Base-by-base conservation (phyloP, 805 yeast species). In the Myxozyma vanderwaltii region DNA sequence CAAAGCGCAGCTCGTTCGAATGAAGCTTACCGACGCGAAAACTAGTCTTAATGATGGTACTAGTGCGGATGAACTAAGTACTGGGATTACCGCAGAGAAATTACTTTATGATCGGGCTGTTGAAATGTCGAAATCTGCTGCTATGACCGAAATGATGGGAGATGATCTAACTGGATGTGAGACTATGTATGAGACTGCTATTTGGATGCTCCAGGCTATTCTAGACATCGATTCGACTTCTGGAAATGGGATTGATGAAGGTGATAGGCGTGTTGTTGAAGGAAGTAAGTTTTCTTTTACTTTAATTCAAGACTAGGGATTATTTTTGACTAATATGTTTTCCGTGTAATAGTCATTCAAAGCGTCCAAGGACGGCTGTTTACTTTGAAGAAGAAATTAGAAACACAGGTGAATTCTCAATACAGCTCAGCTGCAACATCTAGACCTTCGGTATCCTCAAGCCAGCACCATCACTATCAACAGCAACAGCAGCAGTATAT, bases 131-230 rank as follows among this genome's bases (percentile, higher is more conserved):
- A 82, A 96, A 67, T 84, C 84, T 51, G 96, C 98, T 0, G 98
- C 98, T 0, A 86, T 88, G 56, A 85, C 86, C 70, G 99, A 92
- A 74, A 78, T 91, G 67, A 82, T 81, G 41, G 88, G 88, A 46
- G 86, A 83, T 56, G 91, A 86, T 69, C 71, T 88, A 51, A 76
- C 78, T 19, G 88, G 87, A 5, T 91, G 97, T 74, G 97, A 91
- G 73, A 74, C 88, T 59, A 88, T 92, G 7, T 92, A 92, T 71
- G 89, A 95, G 3, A 89, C 96, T 0, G 86, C 97, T 0, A 82
- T 92, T 53, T 92, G 97, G 97, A 90, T 92, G 97, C 77, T 92
- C 69, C 95, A 90, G 70, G 90, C 96, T 0, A 76, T 92, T 27
- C 73, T 91, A 54, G 70, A 67, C 26, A 39, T 33, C 36, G 67